phyloP scores from a whole-genome alignment of 352 stramenopile genomes.

The Phytophthora macrochlamydospora region DNA sequence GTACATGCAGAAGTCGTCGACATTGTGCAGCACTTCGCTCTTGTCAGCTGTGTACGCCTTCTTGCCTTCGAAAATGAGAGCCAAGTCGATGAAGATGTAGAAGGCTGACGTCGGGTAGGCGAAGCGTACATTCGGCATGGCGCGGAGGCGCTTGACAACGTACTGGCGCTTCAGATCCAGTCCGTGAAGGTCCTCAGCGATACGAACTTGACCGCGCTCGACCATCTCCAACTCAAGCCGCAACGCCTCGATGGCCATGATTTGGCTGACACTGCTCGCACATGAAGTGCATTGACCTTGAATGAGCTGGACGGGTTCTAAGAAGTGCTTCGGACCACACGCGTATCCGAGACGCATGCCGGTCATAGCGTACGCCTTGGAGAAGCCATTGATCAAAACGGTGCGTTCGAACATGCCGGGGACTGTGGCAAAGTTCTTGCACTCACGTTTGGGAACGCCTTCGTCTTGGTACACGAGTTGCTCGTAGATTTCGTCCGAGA shows the following conservation, averaged over 20 bases:
- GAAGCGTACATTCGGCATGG: slow-evolving; percentile 85
- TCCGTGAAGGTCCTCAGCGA: slow-evolving; percentile 48
- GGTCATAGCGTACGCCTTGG: slow-evolving; percentile 97
- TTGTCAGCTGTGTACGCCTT: slow-evolving; percentile 37
- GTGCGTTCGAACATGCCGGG: slow-evolving; percentile 91
- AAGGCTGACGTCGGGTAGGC: slow-evolving; percentile 93
- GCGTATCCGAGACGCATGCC: slow-evolving; percentile 94
- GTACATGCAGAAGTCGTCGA: slow-evolving; percentile 90
- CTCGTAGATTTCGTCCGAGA: slow-evolving; percentile 98
- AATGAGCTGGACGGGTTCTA: slow-evolving; percentile 89
- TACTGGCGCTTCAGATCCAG: slow-evolving; percentile 90
- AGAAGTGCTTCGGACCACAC: slow-evolving; percentile 72
- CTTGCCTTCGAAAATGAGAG: slow-evolving; percentile 63
- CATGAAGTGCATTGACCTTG: slow-evolving; percentile 96
- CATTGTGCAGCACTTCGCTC: slow-evolving; percentile 38
- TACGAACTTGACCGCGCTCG: slow-evolving; percentile 35
- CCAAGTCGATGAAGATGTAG: slow-evolving; percentile 96
- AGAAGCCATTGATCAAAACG: slow-evolving; percentile 96
- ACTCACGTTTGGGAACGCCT: slow-evolving; percentile 47
- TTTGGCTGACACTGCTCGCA: slow-evolving; percentile 92
- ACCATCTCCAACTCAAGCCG: slow-evolving; percentile 74
- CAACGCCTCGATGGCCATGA: slow-evolving; percentile 91
- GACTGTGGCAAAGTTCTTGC: slow-evolving; percentile 72
- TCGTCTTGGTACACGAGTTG: slow-evolving; percentile 91
- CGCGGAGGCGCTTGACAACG: slow-evolving; percentile 75